These are phyloP conservation scores for Tuber calosporum DNA, from an alignment of 495 filamentous ascomycete species.

Conservation along the genomic window DNA sequence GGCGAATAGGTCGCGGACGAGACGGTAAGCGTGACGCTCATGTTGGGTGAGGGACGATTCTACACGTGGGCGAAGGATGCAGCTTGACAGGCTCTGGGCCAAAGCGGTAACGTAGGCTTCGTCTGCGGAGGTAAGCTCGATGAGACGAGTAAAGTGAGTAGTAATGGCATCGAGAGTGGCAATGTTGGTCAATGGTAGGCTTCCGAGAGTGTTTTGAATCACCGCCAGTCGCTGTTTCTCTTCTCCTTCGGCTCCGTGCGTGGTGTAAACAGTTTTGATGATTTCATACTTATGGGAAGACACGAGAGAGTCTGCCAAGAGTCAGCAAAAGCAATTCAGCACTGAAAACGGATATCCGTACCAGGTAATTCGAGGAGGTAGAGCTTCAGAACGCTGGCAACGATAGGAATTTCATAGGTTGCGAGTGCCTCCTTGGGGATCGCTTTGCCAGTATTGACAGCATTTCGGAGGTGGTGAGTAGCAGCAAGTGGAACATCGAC, in stretches of 20 bases:
- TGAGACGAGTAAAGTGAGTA: constrained; percentile 94
- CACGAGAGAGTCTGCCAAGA: constrained; percentile 72
- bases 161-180: constrained; percentile 95
- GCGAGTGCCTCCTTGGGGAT: constrained; percentile 68
- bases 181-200: constrained; percentile 93
- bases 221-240: constrained; percentile 74
- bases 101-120: constrained; percentile 74
- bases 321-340: not conserved
- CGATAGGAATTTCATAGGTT: constrained; percentile 83
- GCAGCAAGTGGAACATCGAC: constrained; percentile 78
- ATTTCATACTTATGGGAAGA: constrained; percentile 99
- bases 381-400: constrained; percentile 87
- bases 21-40: constrained; percentile 84
- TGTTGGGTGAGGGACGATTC: constrained; percentile 90
- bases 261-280: constrained; percentile 91
- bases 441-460: constrained; percentile 80
- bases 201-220: constrained; percentile 89
- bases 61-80: constrained; percentile 74
- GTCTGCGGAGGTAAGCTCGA: constrained; percentile 93
- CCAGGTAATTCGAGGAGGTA: constrained; percentile 94
- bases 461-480: constrained; percentile 74
- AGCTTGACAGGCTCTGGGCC: constrained; percentile 71
- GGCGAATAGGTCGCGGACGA: constrained; percentile 85
- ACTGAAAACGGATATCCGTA: constrained; percentile 45
- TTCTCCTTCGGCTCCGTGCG: constrained; percentile 62